These are phyloP conservation scores for Pseudognaphalium luteoalbum DNA, from an alignment of 129 eudicot genomes.

Conservation along the genomic window DNA sequence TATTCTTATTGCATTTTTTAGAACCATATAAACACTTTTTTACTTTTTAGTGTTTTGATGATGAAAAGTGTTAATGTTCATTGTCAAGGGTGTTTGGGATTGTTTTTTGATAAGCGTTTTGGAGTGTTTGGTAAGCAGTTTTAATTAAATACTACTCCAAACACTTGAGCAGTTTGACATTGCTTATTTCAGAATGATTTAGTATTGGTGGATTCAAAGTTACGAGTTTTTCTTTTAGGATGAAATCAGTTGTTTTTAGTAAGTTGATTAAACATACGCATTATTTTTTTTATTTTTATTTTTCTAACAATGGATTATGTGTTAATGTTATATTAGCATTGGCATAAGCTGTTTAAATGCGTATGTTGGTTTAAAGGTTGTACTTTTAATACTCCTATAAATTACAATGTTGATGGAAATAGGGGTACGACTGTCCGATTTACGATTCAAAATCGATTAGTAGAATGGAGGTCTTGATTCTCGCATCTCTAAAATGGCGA, in stretches of 20 bases:
- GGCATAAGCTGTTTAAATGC: background rate
- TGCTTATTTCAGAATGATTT: background rate
- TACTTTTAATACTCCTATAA: background rate
- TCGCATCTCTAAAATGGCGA: conserved; percentile 45
- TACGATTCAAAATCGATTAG: conserved; percentile 33
- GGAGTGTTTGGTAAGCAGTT: background rate
- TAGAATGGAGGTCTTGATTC: conserved; percentile 47
- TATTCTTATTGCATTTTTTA: background rate
- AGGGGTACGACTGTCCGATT: conserved; percentile 17
- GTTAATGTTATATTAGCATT: background rate
- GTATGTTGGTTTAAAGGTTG: background rate
- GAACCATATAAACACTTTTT: background rate
- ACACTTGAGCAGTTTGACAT: background rate
- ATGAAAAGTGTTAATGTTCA: background rate
- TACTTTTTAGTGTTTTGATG: background rate
- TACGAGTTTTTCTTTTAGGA: background rate
- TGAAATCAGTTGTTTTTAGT: background rate
- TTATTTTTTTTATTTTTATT: no score
- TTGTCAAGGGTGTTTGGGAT: background rate
- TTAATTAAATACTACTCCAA: background rate
- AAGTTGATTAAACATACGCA: no score
- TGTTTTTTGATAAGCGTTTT: background rate
- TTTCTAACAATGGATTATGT: background rate
- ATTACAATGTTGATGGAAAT: background rate
- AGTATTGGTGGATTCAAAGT: background rate